phyloP scores from a whole-genome alignment of 108 stramenopile genomes.

The Skeletonema tropicum region DNA sequence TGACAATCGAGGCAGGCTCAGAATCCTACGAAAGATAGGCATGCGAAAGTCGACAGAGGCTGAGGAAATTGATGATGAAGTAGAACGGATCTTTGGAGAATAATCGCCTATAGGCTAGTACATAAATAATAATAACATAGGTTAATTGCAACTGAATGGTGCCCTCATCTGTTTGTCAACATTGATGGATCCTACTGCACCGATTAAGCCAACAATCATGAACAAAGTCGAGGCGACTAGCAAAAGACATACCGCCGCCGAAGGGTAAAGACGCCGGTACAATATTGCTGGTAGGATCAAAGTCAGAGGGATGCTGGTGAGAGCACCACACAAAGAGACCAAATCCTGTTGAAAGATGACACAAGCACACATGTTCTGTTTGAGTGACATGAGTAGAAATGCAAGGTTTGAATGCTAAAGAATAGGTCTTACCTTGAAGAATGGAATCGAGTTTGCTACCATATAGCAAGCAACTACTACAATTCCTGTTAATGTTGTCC shows the following conservation, averaged over 20 bases:
- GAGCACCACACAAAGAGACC: constrained; percentile 72
- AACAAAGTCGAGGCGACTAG: constrained; percentile 56
- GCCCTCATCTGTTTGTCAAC: constrained; percentile 48
- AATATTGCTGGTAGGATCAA: constrained; percentile 68
- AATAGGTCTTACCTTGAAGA: constrained; percentile 52
- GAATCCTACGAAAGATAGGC: constrained; percentile 9
- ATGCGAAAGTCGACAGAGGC: background rate
- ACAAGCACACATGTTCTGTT: background rate
- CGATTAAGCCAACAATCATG: constrained; percentile 60
- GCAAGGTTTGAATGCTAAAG: background rate
- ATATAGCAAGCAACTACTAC: constrained; percentile 58
- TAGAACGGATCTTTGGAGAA: background rate
- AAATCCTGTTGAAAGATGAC: constrained; percentile 35
- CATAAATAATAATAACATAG: background rate
- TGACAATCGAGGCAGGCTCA: constrained; percentile 31
- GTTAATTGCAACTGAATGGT: constrained; percentile 53
- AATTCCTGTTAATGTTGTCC: constrained; percentile 55
- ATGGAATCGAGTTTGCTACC: constrained; percentile 69
- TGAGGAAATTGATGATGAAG: background rate
- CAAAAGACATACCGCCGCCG: constrained; percentile 40
- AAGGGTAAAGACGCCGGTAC: constrained; percentile 46
- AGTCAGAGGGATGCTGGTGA: constrained; percentile 70
- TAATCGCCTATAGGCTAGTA: background rate
- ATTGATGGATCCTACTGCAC: constrained; percentile 60
- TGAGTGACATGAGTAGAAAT: background rate